Percentiles rank a stretch among this genome's conserved stretches.
Conservation (phyloP, 371 early-diverging fungal species). For the Circinella umbellata region DNA sequence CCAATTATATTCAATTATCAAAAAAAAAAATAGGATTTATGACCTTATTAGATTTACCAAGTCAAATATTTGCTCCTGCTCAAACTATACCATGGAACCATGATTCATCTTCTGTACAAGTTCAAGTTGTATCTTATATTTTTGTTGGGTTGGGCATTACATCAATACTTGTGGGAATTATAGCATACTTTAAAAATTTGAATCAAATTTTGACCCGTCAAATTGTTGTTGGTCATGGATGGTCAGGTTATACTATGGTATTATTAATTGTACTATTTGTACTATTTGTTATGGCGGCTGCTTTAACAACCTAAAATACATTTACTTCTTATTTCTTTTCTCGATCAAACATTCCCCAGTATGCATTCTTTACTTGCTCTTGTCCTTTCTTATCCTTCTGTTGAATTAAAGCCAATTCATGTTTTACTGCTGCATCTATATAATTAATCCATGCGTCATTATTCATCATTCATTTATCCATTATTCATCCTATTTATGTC, state of each 20-base stretch:
- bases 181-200: constrained; percentile 38
- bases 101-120: constrained; percentile 20
- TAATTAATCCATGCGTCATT: not conserved
- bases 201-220: constrained; percentile 31
- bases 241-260: constrained; percentile 37
- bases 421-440: constrained; percentile 14
- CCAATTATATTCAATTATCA: too few species aligned
- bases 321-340: not conserved
- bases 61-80: constrained; percentile 42
- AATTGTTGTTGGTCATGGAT: constrained; percentile 40
- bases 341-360: constrained; percentile 21
- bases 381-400: constrained; percentile 20
- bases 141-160: constrained; percentile 39
- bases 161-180: constrained; percentile 32
- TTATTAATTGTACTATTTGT: constrained; percentile 34
- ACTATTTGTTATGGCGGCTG: constrained; percentile 39
- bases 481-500: too few species aligned
- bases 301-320: constrained; percentile 11
- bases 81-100: constrained; percentile 38
- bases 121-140: constrained; percentile 34
- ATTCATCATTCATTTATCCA: too few species aligned
- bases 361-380: constrained; percentile 11
- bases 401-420: constrained; percentile 16
- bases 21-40: constrained; percentile 36
- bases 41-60: constrained; percentile 34